Conservation (phyloP, 768 basidiomycete genomes). For the Phylloporus arenicola region DNA sequence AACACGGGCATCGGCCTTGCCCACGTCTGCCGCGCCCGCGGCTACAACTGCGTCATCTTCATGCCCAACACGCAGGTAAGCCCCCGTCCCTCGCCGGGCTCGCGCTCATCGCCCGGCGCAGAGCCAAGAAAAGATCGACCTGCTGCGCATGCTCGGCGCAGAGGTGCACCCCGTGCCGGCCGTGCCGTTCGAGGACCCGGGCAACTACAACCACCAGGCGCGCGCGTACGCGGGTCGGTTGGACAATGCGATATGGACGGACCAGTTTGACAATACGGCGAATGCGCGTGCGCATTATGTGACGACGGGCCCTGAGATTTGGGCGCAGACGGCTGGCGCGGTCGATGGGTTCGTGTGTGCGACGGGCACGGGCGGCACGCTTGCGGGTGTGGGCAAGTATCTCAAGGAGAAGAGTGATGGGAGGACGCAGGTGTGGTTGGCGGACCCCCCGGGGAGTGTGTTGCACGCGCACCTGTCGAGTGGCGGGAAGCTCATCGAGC, state of each 20-base stretch:
- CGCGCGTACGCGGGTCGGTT: constrained; percentile 72
- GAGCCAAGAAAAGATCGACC: constrained; percentile 98
- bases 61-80: constrained; percentile 90
- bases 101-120: constrained; percentile 23
- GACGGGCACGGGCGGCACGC: constrained; percentile 93
- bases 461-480: constrained; percentile 77
- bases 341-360: constrained; percentile 91
- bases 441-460: constrained; percentile 95
- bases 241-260: constrained; percentile 88
- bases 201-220: constrained; percentile 98
- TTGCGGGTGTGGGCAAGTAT: constrained; percentile 83
- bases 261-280: constrained; percentile 96
- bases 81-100: too few relatives aligned
- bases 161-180: constrained; percentile 96
- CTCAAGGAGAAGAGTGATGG: constrained; percentile 78
- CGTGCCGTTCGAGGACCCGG: constrained; percentile 90
- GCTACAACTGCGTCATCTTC: constrained; percentile 98
- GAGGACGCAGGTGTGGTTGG: constrained; percentile 85
- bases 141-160: constrained; percentile 94
- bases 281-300: constrained; percentile 85
- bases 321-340: constrained; percentile 76
- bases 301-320: constrained; percentile 95
- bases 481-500: constrained; percentile 71
- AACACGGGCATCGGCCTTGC: constrained; percentile 97
- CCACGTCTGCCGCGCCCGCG: constrained; percentile 86